Evolutionary conservation across 352 stramenopile genomes (phyloP), one percentile per base, ranked within the genome.

Genomic region (Pythium folliculosum): DNA sequence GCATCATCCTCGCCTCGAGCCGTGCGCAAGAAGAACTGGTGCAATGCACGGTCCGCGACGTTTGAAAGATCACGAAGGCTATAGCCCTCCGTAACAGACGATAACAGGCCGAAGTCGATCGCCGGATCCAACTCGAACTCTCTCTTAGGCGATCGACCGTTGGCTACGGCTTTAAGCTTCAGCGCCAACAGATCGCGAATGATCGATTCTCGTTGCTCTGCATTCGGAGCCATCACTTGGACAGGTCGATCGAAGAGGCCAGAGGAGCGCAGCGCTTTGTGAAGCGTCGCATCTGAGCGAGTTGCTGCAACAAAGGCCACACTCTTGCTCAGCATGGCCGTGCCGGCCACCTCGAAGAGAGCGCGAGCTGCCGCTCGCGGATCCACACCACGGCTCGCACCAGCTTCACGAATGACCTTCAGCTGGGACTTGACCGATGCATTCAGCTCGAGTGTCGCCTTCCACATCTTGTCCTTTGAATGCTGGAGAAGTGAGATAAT

Each of bases 1-100:
- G 37, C 13, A 32, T 32, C n/a, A 32, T 60, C 48, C 1, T 52
- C 32, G 6, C 37, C 54, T n/a, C 53, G 59, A 16, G 81, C 65
- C 12, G 71, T 63, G 0, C 81, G 82, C 32, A 86, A 80, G 45
- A 91, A 78, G 58, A 76, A 78, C 43, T 88, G 81, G 65, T 95
- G 87, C 22, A 93, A 69, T 5, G 85, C 63, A 22, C 87, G 77
- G 53, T 93, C 84, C 0, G 82, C 86, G 4, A 84, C 83, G 38
- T 81, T 87, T 9, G 76, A 82, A 38, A 95, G 71, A 70, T 95
- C 87, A 23, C 87, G 87, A n/a, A 92, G 65, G 63, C 84, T 95
- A 64, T 89, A 95, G 10, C 85, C 87, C 62, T 93, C 87, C 0
- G 87, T 95, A 55, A 88, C 60, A 2, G 83, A 89, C 5, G 85